These are phyloP conservation scores for Hippophae gyantsensis DNA, from an alignment of 306 rosid species.

Conservation along the genomic window DNA sequence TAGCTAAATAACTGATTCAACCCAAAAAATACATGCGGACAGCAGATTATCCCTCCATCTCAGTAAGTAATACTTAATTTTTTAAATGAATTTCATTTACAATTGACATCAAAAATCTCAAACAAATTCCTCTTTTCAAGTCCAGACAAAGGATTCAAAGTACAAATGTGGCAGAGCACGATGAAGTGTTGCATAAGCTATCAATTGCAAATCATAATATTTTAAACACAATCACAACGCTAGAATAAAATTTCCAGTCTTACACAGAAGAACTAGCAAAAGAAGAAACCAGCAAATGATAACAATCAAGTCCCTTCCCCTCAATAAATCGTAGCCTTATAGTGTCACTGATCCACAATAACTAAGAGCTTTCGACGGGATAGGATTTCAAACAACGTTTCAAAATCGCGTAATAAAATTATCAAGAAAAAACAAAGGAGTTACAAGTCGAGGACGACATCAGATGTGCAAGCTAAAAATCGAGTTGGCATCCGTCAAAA, in stretches of 20 bases:
- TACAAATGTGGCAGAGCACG: too few relatives aligned
- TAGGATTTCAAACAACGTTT: conserved; percentile 19
- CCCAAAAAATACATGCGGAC: conserved; percentile 8
- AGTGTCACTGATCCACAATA: conserved; percentile 20
- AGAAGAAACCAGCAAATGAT: conserved; percentile 10
- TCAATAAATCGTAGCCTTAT: conserved; percentile 4
- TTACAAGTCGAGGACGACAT: too few relatives aligned
- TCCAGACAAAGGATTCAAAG: too few relatives aligned
- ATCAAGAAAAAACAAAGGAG: conserved; percentile 8
- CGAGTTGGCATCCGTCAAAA: not conserved
- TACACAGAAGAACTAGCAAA: conserved; percentile 11
- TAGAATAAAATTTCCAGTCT: conserved; percentile 15
- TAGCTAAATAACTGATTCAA: conserved; percentile 21
- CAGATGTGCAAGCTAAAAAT: too few relatives aligned
- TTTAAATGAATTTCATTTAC: not conserved
- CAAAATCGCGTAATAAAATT: not conserved
- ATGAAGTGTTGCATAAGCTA: not conserved
- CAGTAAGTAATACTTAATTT: not conserved
- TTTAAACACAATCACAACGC: not conserved
- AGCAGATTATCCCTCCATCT: conserved; percentile 5
- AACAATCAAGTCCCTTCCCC: conserved; percentile 7
- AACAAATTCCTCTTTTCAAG: not conserved
- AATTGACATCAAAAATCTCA: not conserved
- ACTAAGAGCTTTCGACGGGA: not conserved
- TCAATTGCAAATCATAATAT: conserved; percentile 8